phyloP scores from a whole-genome alignment of 495 filamentous ascomycete genomes.

The Durotheca rogersii region DNA sequence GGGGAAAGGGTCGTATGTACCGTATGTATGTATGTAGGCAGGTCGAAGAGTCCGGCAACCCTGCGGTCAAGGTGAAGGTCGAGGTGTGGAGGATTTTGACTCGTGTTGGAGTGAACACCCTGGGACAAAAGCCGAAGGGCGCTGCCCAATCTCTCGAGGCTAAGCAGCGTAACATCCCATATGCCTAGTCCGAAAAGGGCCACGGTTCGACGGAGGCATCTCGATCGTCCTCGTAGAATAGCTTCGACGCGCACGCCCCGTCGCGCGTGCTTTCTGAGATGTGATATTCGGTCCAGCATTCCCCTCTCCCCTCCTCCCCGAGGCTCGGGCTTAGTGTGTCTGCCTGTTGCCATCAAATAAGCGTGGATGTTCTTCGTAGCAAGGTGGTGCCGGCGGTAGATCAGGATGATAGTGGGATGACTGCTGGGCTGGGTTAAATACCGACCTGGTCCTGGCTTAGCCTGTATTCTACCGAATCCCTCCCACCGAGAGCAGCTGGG shows the following conservation, averaged over 20 bases:
- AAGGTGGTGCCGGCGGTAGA: not conserved
- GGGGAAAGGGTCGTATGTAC: too few relatives aligned
- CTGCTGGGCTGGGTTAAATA: not conserved
- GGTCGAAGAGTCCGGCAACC: not conserved
- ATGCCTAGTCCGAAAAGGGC: too few relatives aligned
- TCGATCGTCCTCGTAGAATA: conserved; percentile 4
- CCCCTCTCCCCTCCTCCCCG: too few relatives aligned
- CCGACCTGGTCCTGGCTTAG: not conserved
- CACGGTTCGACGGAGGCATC: too few relatives aligned
- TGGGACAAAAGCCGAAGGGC: not conserved
- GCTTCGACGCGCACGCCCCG: conserved; percentile 9
- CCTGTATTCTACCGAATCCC: not conserved
- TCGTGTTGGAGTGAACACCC: not conserved
- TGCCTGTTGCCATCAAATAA: too few relatives aligned
- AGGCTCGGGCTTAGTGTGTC: conserved; percentile 6
- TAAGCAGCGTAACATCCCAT: too few relatives aligned
- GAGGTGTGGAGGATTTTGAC: not conserved
- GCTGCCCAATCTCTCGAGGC: not conserved
- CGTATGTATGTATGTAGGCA: too few relatives aligned
- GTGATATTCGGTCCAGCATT: conserved; percentile 18
- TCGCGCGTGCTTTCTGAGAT: conserved; percentile 24
- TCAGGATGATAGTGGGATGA: not conserved
- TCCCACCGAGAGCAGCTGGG: not conserved
- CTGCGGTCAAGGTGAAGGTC: not conserved
- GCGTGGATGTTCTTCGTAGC: not conserved